Evolutionary conservation across 2,329 filamentous ascomycete species (phyloP), one percentile per base, ranked within the genome.

Genomic region (Diaporthe caulivora): DNA sequence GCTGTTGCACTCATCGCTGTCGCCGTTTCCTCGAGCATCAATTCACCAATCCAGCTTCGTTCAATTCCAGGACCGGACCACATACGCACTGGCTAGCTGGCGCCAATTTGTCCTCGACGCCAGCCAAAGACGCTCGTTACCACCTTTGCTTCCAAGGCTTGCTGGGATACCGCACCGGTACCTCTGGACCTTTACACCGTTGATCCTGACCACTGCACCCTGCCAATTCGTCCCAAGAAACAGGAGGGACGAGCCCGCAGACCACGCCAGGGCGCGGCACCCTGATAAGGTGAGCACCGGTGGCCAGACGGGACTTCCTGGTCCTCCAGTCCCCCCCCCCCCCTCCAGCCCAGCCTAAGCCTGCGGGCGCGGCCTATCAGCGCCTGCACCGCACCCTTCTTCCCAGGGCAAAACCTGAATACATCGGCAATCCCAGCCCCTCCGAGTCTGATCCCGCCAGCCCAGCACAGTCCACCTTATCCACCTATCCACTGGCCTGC

Each of bases 221-320:
- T 37, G 51, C 44, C 57, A 71, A 37, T 34, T 53, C 68, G 54
- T 65, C 49, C 57, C 40, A 70, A 64, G 60, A 72, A 31, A 44
- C 34, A 53, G 31, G 47, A 67, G 57, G 49, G 55, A 64, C 55
- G 40, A 70, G 65, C 71, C 62, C 64, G 60, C 64, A 57, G 51
- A 53, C 40, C 42, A 18, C 51, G 3, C 37, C 57, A 62, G 57
- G 57, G 57, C 58, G 26, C 44, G 21, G 44, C 62, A 64, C 64
- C 68, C 49, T 42, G 49, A 51, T 53, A 34, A 74, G 72, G 72
- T 74, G 68, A 74, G 72, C 64, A 74, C 49, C 58, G 11, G 26
- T 58, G 53, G 34, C 31, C 72, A 60, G 55, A 62, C 42, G 51
- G 72, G 57, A 58, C 58, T 60, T 57, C 68, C 58, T 71, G 58